These are phyloP conservation scores for Kwoniella botswanensis DNA, from an alignment of 768 basidiomycete species.

Conservation along the genomic window DNA sequence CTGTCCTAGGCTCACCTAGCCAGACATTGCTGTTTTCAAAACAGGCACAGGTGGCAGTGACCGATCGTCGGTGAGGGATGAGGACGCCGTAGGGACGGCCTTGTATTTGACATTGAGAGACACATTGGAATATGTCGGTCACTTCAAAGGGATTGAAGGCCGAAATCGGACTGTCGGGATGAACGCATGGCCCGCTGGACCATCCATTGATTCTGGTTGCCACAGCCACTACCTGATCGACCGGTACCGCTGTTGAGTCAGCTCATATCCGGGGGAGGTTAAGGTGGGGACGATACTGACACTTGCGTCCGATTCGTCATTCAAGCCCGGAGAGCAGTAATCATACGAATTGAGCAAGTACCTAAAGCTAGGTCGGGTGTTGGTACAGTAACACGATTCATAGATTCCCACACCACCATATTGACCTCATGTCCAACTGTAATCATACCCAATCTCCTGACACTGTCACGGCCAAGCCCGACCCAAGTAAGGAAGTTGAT, in stretches of 20 bases:
- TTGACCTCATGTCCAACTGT: not conserved
- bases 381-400: slow-evolving; percentile 1
- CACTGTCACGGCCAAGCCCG: not conserved
- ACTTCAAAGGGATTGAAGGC: not conserved
- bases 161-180: not conserved
- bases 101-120: not conserved
- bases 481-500: no score
- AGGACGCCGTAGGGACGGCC: not conserved
- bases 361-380: not conserved
- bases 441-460: not conserved
- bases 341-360: not conserved
- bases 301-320: not conserved
- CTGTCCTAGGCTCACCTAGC: not conserved
- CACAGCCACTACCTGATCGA: not conserved
- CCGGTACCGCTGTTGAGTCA: not conserved
- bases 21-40: not conserved
- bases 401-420: slow-evolving; percentile 1
- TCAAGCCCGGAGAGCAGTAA: not conserved
- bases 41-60: not conserved
- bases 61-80: not conserved
- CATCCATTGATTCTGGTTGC: not conserved
- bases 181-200: not conserved
- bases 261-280: not conserved
- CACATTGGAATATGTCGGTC: not conserved
- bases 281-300: not conserved